Evolutionary conservation across 208 protist species (phyloP), one percentile per base, ranked within the genome.

Genomic region (Trypanosoma rangeli): DNA sequence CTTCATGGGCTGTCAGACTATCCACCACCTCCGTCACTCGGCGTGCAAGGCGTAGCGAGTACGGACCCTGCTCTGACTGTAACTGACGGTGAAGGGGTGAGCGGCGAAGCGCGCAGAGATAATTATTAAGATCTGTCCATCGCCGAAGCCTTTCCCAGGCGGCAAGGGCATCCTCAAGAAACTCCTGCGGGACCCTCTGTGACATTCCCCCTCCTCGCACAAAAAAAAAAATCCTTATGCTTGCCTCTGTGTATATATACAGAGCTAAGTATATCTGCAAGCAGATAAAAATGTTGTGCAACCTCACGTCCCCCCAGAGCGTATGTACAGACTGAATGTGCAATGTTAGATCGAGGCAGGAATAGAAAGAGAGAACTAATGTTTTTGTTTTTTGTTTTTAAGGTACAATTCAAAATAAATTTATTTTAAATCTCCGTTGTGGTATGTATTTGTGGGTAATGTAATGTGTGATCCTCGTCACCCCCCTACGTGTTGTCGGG

Each of bases 91-190:
- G 24, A 31, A 63, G 37, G 0, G 42, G 35, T 0, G 37, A 52
- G 20, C 39, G 33, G n/a, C 53, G 59, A n/a, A 74, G 35, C 31
- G 61, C 61, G 31, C n/a, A 26, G 3, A 74, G 29, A 63, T 63
- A 74, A 24, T 29, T 54, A 53, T 68, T 68, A 20, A 63, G n/a
- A 29, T 68, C 61, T 1, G 33, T 46, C 39, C 42, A 67, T 50
- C 44, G 52, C n/a, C 61, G 60, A 12, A 74, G 16, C 48, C 49
- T 35, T 8, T 56, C 26, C 61, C 59, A 74, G 10, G 42, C 29
- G 16, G 60, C 69, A 54, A 74, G 12, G 20, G 61, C 69, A 49
- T 68, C 61, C 53, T 68, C 62, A n/a, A 74, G 33, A 57, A 74
- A 56, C 15, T 71, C 66, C 28, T 64, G 54, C 35, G 66, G 42